These are phyloP conservation scores for Globisporangium acanthophoron DNA, from an alignment of 352 stramenopile species.

Conservation along the genomic window DNA sequence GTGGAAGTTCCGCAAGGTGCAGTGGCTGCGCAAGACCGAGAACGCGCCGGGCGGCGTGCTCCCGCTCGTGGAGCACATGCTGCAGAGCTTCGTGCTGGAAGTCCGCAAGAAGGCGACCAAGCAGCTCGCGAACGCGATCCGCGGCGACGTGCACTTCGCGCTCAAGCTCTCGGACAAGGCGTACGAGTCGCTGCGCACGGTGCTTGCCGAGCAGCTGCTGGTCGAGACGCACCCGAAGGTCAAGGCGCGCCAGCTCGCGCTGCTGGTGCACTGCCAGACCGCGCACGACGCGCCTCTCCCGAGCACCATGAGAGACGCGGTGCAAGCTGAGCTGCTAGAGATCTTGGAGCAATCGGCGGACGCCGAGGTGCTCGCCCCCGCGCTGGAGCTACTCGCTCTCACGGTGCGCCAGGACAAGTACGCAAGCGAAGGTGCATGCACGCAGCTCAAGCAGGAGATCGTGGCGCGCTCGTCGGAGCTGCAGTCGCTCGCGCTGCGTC, in stretches of 20 bases:
- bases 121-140: constrained; percentile 31
- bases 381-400: constrained; percentile 55
- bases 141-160: constrained; percentile 6
- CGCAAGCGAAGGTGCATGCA: neutral
- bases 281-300: constrained; percentile 11
- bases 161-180: constrained; percentile 8
- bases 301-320: constrained; percentile 9
- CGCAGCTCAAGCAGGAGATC: constrained; percentile 37
- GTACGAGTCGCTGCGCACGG: constrained; percentile 20
- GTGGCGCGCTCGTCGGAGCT: constrained; percentile 34
- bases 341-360: constrained; percentile 42
- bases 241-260: constrained; percentile 40
- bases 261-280: constrained; percentile 39
- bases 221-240: constrained; percentile 69
- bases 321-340: constrained; percentile 17
- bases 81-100: constrained; percentile 44
- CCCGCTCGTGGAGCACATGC: constrained; percentile 25
- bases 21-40: constrained; percentile 8
- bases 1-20: constrained; percentile 7
- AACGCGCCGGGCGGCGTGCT: constrained; percentile 2
- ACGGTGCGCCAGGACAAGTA: constrained; percentile 18
- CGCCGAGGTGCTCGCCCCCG: constrained; percentile 40
- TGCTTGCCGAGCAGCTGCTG: constrained; percentile 43
- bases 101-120: constrained; percentile 60
- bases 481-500: constrained; percentile 55